Percentiles rank a stretch among this genome's conserved stretches.
Conservation (phyloP, 2,329 filamentous ascomycete genomes). For the Cercospora sp. region DNA sequence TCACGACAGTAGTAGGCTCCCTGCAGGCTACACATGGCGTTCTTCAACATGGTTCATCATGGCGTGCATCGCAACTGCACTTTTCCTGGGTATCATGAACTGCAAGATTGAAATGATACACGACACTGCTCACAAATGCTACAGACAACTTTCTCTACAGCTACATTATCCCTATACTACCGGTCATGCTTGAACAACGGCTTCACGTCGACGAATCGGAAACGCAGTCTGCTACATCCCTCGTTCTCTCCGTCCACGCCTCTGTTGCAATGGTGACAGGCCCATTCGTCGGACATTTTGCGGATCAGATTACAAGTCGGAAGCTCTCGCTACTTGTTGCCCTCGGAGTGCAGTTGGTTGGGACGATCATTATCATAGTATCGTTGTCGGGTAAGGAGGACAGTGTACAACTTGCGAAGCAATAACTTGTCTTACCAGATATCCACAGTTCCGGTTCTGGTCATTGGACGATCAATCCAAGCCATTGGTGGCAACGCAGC, state of each 20-base stretch:
- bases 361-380: slow-evolving; percentile 12
- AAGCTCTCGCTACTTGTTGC: slow-evolving; percentile 24
- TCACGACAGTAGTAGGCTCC: not conserved
- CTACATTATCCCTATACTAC: slow-evolving; percentile 25
- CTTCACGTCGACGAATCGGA: slow-evolving; percentile 15
- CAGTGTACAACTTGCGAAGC: not conserved
- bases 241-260: slow-evolving; percentile 40
- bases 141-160: slow-evolving; percentile 28
- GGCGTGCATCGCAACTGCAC: not conserved
- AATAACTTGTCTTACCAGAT: slow-evolving; percentile 14
- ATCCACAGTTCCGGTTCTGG: slow-evolving; percentile 15
- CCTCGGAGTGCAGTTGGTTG: slow-evolving; percentile 15
- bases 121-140: not conserved
- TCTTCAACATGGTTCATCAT: slow-evolving; percentile 3
- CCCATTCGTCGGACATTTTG: slow-evolving; percentile 25
- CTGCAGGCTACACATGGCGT: slow-evolving; percentile 1
- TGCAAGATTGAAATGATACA: not conserved
- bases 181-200: slow-evolving; percentile 25
- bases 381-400: not conserved
- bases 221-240: slow-evolving; percentile 22
- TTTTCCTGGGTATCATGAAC: not conserved
- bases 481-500: slow-evolving; percentile 20
- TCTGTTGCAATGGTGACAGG: slow-evolving; percentile 44
- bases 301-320: slow-evolving; percentile 19
- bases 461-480: slow-evolving; percentile 22